Evolutionary conservation across 139 green algal genomes (phyloP).

Genomic region (Closterium sp.): DNA sequence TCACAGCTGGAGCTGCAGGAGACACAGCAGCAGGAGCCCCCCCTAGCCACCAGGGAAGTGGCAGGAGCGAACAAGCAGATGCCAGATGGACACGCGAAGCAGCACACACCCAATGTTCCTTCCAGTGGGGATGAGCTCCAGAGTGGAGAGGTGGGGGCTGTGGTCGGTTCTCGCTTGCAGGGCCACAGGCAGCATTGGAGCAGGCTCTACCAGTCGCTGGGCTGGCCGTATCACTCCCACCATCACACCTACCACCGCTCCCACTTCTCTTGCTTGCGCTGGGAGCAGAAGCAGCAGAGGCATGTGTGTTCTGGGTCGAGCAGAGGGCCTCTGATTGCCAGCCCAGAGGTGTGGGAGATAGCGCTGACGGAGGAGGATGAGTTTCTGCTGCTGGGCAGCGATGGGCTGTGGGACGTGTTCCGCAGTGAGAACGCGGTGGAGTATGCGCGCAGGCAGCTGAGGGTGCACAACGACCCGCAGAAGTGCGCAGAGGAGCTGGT

Average conservation of each 20-base stretch:
- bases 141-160: background rate
- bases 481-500: conserved; percentile 46
- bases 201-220: background rate
- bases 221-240: background rate
- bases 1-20: too few species aligned
- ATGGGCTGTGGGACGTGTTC: conserved; percentile 65
- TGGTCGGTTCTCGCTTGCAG: background rate
- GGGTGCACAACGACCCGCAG: conserved; percentile 59
- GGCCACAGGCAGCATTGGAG: background rate
- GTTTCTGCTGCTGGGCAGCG: conserved; percentile 61
- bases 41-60: too few species aligned
- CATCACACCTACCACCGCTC: background rate
- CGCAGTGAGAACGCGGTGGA: conserved; percentile 55
- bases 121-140: background rate
- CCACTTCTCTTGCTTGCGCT: background rate
- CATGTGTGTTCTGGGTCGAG: background rate
- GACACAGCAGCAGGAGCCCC: too few species aligned
- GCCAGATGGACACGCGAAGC: too few species aligned
- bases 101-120: background rate
- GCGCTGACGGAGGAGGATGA: conserved; percentile 54
- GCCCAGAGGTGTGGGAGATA: conserved; percentile 32
- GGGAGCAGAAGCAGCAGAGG: background rate
- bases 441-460: conserved; percentile 48
- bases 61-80: too few species aligned
- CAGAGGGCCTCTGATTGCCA: conserved; percentile 23